Conservation (phyloP, 345 rosid species). For the Crucihimalaya himalaica region DNA sequence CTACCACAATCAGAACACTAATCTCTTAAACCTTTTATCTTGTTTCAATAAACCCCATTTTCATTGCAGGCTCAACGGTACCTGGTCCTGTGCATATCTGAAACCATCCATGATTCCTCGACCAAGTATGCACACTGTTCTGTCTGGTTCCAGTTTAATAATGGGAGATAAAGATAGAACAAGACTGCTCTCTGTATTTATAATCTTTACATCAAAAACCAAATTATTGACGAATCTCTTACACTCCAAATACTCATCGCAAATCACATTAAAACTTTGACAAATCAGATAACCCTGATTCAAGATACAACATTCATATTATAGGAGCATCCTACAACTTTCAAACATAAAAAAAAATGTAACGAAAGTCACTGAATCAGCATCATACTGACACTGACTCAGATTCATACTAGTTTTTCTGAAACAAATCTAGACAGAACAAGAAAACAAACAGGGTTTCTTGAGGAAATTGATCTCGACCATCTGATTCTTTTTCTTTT, state of each 20-base stretch:
- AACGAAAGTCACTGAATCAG: neutral
- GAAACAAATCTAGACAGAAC: neutral
- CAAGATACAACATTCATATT: neutral
- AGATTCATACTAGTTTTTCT: neutral
- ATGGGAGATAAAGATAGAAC: neutral
- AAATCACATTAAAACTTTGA: neutral
- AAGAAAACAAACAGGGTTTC: neutral
- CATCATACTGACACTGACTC: neutral
- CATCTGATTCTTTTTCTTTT: neutral
- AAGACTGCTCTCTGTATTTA: no score
- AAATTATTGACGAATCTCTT: neutral
- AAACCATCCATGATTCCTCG: neutral
- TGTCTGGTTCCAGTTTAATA: neutral
- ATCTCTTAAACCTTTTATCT: neutral
- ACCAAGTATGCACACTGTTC: neutral
- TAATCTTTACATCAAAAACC: no score
- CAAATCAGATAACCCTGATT: neutral
- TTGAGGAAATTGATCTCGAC: neutral
- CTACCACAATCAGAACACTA: neutral
- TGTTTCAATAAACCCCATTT: no score
- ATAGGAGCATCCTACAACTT: constrained; percentile 33
- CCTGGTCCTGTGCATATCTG: neutral
- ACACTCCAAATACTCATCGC: neutral
- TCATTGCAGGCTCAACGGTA: neutral
- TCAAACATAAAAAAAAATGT: neutral